phyloP scores from a whole-genome alignment of 345 rosid genomes.

The Salix exigua region DNA sequence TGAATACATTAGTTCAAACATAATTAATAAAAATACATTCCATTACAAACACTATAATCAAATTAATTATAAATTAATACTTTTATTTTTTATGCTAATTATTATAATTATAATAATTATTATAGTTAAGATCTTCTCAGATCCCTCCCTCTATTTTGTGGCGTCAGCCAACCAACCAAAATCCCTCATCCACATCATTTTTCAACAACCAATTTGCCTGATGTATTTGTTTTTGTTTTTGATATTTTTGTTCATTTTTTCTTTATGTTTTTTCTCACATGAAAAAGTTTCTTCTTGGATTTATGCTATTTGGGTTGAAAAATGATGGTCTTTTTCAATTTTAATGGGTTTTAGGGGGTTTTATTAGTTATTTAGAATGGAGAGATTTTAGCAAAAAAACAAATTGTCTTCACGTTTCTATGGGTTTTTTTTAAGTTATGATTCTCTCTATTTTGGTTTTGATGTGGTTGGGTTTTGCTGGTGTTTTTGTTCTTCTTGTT shows the following conservation, averaged over 20 bases:
- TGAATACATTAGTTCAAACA: too few relatives aligned
- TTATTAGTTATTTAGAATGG: background rate
- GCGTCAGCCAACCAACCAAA: too few relatives aligned
- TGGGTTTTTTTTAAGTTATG: background rate
- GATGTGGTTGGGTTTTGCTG: background rate
- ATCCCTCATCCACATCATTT: too few relatives aligned
- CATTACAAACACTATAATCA: too few relatives aligned
- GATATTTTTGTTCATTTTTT: slow-evolving; percentile 1
- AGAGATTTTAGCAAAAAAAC: background rate
- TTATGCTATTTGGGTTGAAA: background rate
- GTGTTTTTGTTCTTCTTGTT: background rate
- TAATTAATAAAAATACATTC: too few relatives aligned
- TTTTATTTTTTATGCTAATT: too few relatives aligned
- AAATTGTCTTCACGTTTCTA: too few relatives aligned
- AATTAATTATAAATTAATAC: too few relatives aligned
- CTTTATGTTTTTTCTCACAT: background rate
- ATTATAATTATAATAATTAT: too few relatives aligned
- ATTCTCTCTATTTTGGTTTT: background rate
- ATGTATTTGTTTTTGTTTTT: slow-evolving; percentile 5
- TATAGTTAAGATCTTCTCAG: too few relatives aligned
- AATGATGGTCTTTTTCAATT: background rate
- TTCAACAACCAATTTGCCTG: too few relatives aligned
- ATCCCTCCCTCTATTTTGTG: too few relatives aligned
- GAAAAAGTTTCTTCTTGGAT: background rate
- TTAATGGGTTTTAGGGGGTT: background rate